Evolutionary conservation across 176 grass and related monocot genomes (phyloP), one percentile per base, ranked within the genome.

Genomic region (Oryza glumipatula): DNA sequence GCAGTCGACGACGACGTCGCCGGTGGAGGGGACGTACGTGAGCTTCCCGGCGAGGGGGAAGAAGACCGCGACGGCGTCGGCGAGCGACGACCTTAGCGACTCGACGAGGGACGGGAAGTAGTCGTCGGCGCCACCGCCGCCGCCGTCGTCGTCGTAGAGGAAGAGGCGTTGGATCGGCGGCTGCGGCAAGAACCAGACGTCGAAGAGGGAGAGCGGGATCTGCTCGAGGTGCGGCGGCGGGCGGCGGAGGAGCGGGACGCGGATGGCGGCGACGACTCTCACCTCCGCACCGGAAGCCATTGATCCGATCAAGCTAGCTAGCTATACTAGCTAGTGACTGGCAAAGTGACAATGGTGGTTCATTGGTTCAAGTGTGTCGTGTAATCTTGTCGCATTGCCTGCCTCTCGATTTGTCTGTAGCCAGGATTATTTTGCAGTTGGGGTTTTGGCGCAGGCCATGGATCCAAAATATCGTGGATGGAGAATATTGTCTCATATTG

Each of bases 1-100:
- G 83, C 72, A 70, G 60, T 88, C 86, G 49, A 88, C 11, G 64
- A 68, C 48, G 43, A 82, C 24, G 64, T 70, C 79, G 72, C 52
- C 71, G 3, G 72, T 65, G 14, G 30, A 17, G 10, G 38, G 0
- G 10, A 76, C 9, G 73, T 77, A 45, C 4, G 45, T 11, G 22
- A 86, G 83, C 63, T 45, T 86, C 26, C 83, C 72, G 7, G 72
- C 69, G 60, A 76, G 44, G 15, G 70, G 36, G 49, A 44, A 76
- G 61, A 43, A 82, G 30, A 36, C 15, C 3, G 19, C 13, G 14
- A 83, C 6, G 5, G 72, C 68, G n/a, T 64, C 23, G 6, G 64
- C 41, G 23, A 85, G 83, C 9, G 66, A 70, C 14, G 49, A 63
- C 10, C 63, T 77, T 66, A 85, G 83, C 3, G 65, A 45, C 22